These are phyloP conservation scores for Trypanosoma melophagium DNA, from an alignment of 208 protist species.

Conservation along the genomic window DNA sequence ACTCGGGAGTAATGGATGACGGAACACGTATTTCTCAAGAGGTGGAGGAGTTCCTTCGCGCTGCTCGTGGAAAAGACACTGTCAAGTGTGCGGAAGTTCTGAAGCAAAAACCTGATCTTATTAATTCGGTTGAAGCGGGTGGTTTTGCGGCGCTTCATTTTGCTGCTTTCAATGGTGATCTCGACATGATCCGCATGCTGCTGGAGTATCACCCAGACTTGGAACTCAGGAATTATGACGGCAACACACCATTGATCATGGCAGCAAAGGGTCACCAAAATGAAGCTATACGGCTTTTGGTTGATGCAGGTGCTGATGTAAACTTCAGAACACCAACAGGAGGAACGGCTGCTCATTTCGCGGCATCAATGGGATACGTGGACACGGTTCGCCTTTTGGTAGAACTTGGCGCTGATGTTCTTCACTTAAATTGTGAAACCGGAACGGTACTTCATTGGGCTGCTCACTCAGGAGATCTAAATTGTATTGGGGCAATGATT, in stretches of 20 bases:
- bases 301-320: constrained; percentile 67
- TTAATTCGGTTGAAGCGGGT: constrained; percentile 75
- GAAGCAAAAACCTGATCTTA: constrained; percentile 52
- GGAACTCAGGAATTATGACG: constrained; percentile 80
- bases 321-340: constrained; percentile 59
- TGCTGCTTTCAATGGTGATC: constrained; percentile 82
- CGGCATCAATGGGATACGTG: constrained; percentile 72
- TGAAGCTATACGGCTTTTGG: constrained; percentile 56
- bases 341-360: constrained; percentile 75
- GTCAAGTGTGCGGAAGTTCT: constrained; percentile 50
- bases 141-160: constrained; percentile 89
- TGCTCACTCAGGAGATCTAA: constrained; percentile 72
- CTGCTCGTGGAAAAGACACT: constrained; percentile 53
- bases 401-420: constrained; percentile 53
- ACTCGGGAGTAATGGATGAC: constrained; percentile 64
- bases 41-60: constrained; percentile 82
- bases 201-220: constrained; percentile 54
- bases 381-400: constrained; percentile 67
- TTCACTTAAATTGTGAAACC: constrained; percentile 52
- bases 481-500: constrained; percentile 72
- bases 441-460: constrained; percentile 88
- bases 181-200: constrained; percentile 67
- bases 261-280: constrained; percentile 72
- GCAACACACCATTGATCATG: constrained; percentile 84
- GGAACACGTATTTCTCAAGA: constrained; percentile 77